Conservation (phyloP, 495 filamentous ascomycete species). For the Penicillium paxilli region DNA sequence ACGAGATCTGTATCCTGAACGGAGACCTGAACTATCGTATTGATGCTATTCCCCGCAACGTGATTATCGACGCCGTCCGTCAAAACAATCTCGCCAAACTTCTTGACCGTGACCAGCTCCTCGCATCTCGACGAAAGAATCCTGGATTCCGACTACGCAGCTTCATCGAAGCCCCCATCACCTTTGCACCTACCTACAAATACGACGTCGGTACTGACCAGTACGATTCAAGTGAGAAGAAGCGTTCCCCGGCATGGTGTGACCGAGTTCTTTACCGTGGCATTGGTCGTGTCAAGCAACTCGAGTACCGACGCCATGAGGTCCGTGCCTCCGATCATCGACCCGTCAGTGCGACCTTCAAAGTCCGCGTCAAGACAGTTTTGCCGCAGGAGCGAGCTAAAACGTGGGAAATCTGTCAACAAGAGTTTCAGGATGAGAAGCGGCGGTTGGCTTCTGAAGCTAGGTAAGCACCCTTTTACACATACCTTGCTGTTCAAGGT, state of each 20-base stretch:
- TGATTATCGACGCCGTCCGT: slow-evolving; percentile 80
- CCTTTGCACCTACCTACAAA: slow-evolving; percentile 95
- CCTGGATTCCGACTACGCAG: slow-evolving; percentile 83
- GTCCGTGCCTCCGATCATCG: slow-evolving; percentile 88
- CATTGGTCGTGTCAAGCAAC: slow-evolving; percentile 76
- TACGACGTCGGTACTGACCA: slow-evolving; percentile 94
- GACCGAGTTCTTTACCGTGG: slow-evolving; percentile 89
- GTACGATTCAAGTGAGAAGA: slow-evolving; percentile 94
- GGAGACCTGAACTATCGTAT: slow-evolving; percentile 98
- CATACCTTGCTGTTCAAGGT: not conserved
- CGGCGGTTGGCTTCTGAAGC: slow-evolving; percentile 61
- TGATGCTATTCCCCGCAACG: slow-evolving; percentile 91
- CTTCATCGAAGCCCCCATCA: slow-evolving; percentile 83
- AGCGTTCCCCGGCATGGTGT: slow-evolving; percentile 95
- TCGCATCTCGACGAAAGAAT: slow-evolving; percentile 82
- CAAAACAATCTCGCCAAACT: slow-evolving; percentile 81
- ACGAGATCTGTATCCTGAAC: slow-evolving; percentile 94
- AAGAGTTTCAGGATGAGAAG: slow-evolving; percentile 70
- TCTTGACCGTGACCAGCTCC: slow-evolving; percentile 91
- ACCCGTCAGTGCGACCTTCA: slow-evolving; percentile 84
- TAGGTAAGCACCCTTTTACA: slow-evolving; percentile 40
- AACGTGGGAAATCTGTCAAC: slow-evolving; percentile 69
- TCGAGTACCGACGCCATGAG: slow-evolving; percentile 86
- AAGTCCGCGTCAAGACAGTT: slow-evolving; percentile 78
- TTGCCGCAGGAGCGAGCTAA: slow-evolving; percentile 59